Conservation (phyloP, 2,329 filamentous ascomycete species). For the Plenodomus tracheiphilus region DNA sequence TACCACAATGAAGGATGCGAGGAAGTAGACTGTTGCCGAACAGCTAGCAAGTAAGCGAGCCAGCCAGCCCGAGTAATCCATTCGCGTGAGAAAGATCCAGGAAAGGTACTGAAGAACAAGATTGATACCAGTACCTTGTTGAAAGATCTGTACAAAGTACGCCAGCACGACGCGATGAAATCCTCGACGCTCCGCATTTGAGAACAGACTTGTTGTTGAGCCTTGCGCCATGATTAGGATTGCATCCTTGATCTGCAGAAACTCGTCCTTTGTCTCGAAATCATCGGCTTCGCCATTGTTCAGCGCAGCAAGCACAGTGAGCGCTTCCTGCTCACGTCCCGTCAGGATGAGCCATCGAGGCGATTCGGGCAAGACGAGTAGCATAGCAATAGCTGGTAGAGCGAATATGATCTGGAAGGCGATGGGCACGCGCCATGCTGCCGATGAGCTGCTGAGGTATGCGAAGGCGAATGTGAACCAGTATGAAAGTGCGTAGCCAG, state of each 20-base stretch:
- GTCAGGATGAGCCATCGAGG: conserved; percentile 63
- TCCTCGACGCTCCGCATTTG: conserved; percentile 44
- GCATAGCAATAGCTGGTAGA: conserved; percentile 56
- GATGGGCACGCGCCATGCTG: conserved; percentile 59
- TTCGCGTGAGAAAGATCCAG: conserved; percentile 55
- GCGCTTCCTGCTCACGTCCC: conserved; percentile 53
- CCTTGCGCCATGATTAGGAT: conserved; percentile 38
- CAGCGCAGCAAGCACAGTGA: conserved; percentile 35
- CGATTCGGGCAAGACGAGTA: conserved; percentile 58
- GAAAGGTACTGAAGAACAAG: conserved; percentile 46
- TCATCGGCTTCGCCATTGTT: conserved; percentile 31
- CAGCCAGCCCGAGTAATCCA: conserved; percentile 54
- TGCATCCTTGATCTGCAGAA: conserved; percentile 44
- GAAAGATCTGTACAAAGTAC: conserved; percentile 49
- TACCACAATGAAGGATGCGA: conserved; percentile 42
- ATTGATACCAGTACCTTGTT: conserved; percentile 45
- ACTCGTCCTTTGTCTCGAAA: conserved; percentile 43
- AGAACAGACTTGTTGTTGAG: conserved; percentile 23
- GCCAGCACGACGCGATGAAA: conserved; percentile 49
- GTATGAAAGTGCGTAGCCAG: conserved; percentile 55
- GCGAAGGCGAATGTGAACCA: conserved; percentile 59
- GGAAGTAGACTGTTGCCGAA: conserved; percentile 44
- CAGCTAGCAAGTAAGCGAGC: conserved; percentile 43
- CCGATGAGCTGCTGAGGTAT: conserved; percentile 43
- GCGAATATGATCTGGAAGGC: conserved; percentile 63